Base-by-base conservation (phyloP, 2,329 filamentous ascomycete species). In the Venturia oleaginea region DNA sequence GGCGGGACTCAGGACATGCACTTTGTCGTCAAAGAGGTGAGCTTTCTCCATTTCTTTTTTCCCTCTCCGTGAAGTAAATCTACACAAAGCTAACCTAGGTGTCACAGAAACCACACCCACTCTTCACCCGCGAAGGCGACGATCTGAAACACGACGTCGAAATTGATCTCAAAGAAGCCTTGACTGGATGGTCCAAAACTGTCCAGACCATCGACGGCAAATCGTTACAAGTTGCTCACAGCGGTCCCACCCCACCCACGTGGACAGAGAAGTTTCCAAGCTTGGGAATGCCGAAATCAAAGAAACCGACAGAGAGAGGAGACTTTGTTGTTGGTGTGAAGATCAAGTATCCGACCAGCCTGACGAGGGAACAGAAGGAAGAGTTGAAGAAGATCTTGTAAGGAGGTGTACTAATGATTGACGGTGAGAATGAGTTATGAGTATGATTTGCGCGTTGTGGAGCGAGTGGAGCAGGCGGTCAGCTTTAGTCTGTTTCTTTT, bases 1-100 rank as follows among this genome's bases (percentile, higher is more conserved):
- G 94, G 94, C 51, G 93, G 93, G 17, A 90, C 92, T 66, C 94
- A 99, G 76, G 94, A 99, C 76, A 77, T 99, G 62, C 92, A 97
- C 75, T 96, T 99, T 71, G 88, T 99, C 65, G 85, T 99, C 27
- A 89, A 92, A 76, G 93, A 97, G 88, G 91, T 92, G 84, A 81
- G 87, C 7, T 64, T 57, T 17, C 3, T 22, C 27, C 1, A 15
- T 10, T 27, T 22, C 2, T 13, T 17, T 13, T 15, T 19, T 61
- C 3, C 55, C 17, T 63, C 30, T 15, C n/a, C 6, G 3, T n/a
- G 15, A 17, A 2, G 17, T 43, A 13, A 59, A 59, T 32, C 11
- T 38, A 13, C 15, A n/a, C 15, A 64, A 13, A 77, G 84, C 78
- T 71, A 69, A 67, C 32, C 64, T 30, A 19, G 19, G n/a, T 62